Base-by-base conservation (phyloP, 768 basidiomycete species). In the Leccinum broughii region DNA sequence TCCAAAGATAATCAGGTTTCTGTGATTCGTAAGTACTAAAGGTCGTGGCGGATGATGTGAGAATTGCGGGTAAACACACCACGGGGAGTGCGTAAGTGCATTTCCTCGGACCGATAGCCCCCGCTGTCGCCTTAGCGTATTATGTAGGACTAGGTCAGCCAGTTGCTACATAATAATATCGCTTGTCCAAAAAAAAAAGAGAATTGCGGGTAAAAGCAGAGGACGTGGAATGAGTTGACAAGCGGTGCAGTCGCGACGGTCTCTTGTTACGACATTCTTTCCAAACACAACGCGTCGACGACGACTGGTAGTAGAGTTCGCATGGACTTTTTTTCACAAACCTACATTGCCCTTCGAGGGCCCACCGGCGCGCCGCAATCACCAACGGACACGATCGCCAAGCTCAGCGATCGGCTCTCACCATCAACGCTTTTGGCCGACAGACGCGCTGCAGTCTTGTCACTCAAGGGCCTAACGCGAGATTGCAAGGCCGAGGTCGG, bases 401-500 rank as follows among this genome's bases (percentile, higher is more conserved):
- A 88, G 65, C 87, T 98, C 64, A 90, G 89, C 64, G 95, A 97
- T 72, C 80, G 94, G 32, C 85, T 99, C 22, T 90, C 93, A 20
- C 93, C 95, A n/a, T 86, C 90, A 4, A 89, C 92, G 0, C 85
- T 92, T 26, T 85, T 95, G 15, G 90, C 94, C 32, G 97, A 98
- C 77, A 82, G 97, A 66, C 84, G 93, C 59, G 96, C 96, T 28
- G 90, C 96, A 0, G 89, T 99, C n/a, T 79, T 97, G 55, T 85
- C 93, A 1, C 83, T 99, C 64, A 98, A 98, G 72, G 96, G 95
- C 22, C 86, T 98, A 56, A 80, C 88, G 51, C 84, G 95, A 60
- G 95, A 97, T 74, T 93, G 90, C 80, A 95, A 91, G 72, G 81
- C 87, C 61, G 93, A 97, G 60, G 91, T 98, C 22, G 95, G 93